Base-by-base conservation (phyloP, 495 filamentous ascomycete genomes). In the Hamigera avellanea region DNA sequence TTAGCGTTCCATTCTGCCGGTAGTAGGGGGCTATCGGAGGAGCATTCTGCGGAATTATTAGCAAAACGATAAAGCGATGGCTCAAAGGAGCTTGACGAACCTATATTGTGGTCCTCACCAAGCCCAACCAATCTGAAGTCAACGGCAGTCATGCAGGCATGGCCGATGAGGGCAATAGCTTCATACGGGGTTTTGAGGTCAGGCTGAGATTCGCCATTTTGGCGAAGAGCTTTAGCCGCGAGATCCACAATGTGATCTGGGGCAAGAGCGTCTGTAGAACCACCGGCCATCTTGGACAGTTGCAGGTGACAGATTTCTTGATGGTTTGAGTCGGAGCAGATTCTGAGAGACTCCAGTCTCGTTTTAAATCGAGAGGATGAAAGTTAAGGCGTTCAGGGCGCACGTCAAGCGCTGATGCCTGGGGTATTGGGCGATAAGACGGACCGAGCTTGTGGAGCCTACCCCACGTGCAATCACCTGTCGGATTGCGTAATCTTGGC, bases 101-200 rank as follows among this genome's bases (percentile, higher is more conserved):
- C 69, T 37, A 80, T 70, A 19, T 63, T 72, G 39, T 84, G 73
- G 15, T 89, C 84, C 55, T 96, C 86, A 13, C 78, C 70, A 14
- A 95, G 80, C 1, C 88, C 87, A 14, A 88, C 54, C 6, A 96
- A 65, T 31, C 83, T 70, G 56, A 95, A 96, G 31, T 77, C 84
- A 8, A 89, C 73, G 4, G 78, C 76, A 18, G 70, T 46, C 80
- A 96, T 83, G 49, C 78, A 83, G 18, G 84, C 85, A 54, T 98
- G 89, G 27, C 75, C 67, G 45, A 91, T 78, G 26, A 96, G 73
- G 8, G 86, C 86, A 41, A 94, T 61, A 28, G 83, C 86, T 60
- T 96, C 93, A 56, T 81, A 82, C 2, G 83, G 68, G 49, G 73
- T 81, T 44, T 79, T 82, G 37, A 96, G 61, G 40, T 78, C 70